Conservation (phyloP, 2,329 filamentous ascomycete genomes). For the Talaromyces rugulosus region DNA sequence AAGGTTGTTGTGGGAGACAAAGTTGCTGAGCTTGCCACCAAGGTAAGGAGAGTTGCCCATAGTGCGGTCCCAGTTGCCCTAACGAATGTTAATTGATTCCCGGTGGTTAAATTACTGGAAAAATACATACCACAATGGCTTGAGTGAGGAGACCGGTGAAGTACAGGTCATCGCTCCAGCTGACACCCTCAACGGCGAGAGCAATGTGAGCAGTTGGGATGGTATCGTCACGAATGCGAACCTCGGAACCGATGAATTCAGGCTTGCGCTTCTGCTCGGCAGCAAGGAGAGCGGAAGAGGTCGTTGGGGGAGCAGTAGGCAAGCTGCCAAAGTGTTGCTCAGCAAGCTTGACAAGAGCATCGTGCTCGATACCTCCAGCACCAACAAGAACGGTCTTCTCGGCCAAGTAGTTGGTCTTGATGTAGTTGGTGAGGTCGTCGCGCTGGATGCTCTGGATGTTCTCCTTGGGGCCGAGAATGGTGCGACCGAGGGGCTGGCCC, state of each 20-base stretch:
- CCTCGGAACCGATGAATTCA: conserved; percentile 94
- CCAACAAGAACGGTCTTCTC: conserved; percentile 99
- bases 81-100: conserved; percentile 1
- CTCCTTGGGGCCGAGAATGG: conserved; percentile 94
- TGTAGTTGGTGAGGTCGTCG: conserved; percentile 88
- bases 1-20: conserved; percentile 89
- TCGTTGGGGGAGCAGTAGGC: conserved; percentile 69
- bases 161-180: conserved; percentile 99
- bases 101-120: background rate
- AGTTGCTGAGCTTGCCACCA: conserved; percentile 94
- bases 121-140: conserved; percentile 66
- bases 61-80: conserved; percentile 96
- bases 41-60: conserved; percentile 97
- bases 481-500: conserved; percentile 91
- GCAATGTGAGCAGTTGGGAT: conserved; percentile 96
- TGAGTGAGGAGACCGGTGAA: conserved; percentile 97
- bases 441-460: conserved; percentile 97
- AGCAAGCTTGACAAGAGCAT: conserved; percentile 89
- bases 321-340: conserved; percentile 90
- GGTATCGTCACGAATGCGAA: conserved; percentile 92
- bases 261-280: conserved; percentile 79
- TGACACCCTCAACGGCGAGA: conserved; percentile 97
- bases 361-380: conserved; percentile 88
- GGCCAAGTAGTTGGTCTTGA: conserved; percentile 99
- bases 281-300: conserved; percentile 65